Evolutionary conservation across 805 yeast genomes (phyloP), one percentile per base, ranked within the genome.

Genomic region (Kluyveromyces siamensis): DNA sequence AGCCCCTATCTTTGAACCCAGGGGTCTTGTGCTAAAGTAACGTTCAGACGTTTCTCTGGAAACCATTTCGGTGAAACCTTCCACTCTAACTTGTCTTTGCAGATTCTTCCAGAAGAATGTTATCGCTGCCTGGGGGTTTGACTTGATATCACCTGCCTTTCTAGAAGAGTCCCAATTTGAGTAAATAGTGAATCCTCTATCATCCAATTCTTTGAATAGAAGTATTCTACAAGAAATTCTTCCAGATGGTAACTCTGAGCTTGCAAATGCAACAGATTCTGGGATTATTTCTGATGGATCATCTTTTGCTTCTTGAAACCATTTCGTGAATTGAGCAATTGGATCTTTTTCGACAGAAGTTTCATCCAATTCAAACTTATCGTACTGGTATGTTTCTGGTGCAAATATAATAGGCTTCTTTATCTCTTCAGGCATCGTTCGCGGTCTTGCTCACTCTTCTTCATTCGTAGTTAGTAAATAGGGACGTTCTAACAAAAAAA

Each of bases 1-100:
- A 0, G 99, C 99, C 30, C 99, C 98, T 52, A 93, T 81, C 62
- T 85, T 82, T 30, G 96, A 85, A 7, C 95, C 97, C 50, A 96
- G 74, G 37, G 99, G 99, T 62, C 99, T 77, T 0, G 96, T 84
- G 46, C 78, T 75, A 68, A 80, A 93, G 68, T 93, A 93, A 44
- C 83, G 73, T 56, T 83, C 80, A 6, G 87, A 78, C 30, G 84
- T 87, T 57, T 85, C 90, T 50, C 81, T 72, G 27, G 80, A 72
- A 40, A 90, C 85, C 52, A 74, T 77, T 65, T 86, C 95, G 56
- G 87, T 81, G 9, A 70, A 55, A 33, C 99, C 99, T 66, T 93
- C 98, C 8, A 93, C 83, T 52, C 99, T 77, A 5, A 93, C 95
- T 68, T 89, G 97, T 55, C 97, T 80, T 70, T 93, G 96, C 38